Evolutionary conservation across 129 eudicot genomes (phyloP).

Genomic region (Helianthus tuberosus): DNA sequence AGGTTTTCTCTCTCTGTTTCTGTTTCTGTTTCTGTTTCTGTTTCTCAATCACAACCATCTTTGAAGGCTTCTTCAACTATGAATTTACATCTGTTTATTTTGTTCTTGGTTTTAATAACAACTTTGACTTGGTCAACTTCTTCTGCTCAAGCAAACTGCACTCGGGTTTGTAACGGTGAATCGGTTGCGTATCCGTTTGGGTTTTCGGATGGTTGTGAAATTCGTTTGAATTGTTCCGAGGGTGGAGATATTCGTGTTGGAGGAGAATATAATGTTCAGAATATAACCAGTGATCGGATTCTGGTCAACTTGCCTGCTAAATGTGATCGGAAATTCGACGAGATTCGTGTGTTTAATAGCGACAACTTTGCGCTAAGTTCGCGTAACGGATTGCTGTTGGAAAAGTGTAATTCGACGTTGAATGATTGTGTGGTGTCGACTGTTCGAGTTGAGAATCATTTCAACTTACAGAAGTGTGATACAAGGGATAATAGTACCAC

Average conservation of each 20-base stretch:
- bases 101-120: slow-evolving; percentile 15
- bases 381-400: slow-evolving; percentile 55
- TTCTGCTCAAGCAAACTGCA: slow-evolving; percentile 24
- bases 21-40: neutral
- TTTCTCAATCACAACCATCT: neutral
- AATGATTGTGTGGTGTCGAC: slow-evolving; percentile 46
- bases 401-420: slow-evolving; percentile 42
- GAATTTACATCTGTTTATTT: slow-evolving; percentile 12
- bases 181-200: slow-evolving; percentile 73
- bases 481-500: slow-evolving; percentile 9
- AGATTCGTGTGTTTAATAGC: slow-evolving; percentile 19
- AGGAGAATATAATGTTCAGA: slow-evolving; percentile 39
- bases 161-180: neutral
- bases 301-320: slow-evolving; percentile 43
- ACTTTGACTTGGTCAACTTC: slow-evolving; percentile 3
- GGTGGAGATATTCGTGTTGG: slow-evolving; percentile 25
- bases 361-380: slow-evolving; percentile 42
- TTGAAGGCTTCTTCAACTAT: neutral
- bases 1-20: slow-evolving; percentile 22
- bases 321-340: slow-evolving; percentile 45
- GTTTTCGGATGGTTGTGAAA: slow-evolving; percentile 50
- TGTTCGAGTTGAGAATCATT: slow-evolving; percentile 30
- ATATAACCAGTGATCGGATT: slow-evolving; percentile 46
- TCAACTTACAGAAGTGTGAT: slow-evolving; percentile 32
- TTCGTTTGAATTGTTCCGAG: slow-evolving; percentile 48